These are phyloP conservation scores for Trichoderma aggressivum DNA, from an alignment of 2,329 filamentous ascomycete species.

Conservation along the genomic window DNA sequence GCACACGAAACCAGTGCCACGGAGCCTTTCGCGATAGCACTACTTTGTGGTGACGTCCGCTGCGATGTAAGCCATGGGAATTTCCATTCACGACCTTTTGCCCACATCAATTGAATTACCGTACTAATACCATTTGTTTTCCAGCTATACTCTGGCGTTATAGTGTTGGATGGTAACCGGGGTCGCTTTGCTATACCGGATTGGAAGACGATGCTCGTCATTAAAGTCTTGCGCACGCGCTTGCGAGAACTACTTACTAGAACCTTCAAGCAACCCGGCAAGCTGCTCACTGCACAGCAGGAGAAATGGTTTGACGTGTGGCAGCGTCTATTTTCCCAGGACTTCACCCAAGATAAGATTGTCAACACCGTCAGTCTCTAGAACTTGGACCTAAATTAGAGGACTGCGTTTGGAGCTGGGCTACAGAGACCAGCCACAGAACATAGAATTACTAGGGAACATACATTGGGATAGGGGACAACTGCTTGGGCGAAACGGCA, in stretches of 20 bases:
- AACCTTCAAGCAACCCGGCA: conserved; percentile 66
- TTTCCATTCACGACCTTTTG: not conserved
- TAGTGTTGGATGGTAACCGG: conserved; percentile 83
- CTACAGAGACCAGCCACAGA: not conserved
- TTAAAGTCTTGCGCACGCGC: conserved; percentile 73
- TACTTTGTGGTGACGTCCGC: conserved; percentile 85
- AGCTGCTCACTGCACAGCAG: conserved; percentile 61
- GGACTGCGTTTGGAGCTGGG: not conserved
- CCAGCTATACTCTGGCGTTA: conserved; percentile 80
- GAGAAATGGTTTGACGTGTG: conserved; percentile 72
- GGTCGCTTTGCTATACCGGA: conserved; percentile 78
- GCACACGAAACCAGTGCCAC: conserved; percentile 83
- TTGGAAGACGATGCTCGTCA: conserved; percentile 87
- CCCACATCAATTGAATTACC: not conserved
- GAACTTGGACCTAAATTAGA: not conserved
- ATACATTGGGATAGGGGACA: conserved; percentile 9
- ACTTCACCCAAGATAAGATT: conserved; percentile 35
- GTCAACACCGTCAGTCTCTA: not conserved
- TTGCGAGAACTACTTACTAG: conserved; percentile 72
- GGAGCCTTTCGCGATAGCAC: conserved; percentile 75
- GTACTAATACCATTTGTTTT: not conserved
- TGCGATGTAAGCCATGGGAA: conserved; percentile 62
- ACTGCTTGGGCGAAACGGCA: not conserved
- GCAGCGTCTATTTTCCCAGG: conserved; percentile 64
- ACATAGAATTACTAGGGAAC: not conserved